Evolutionary conservation across 2,329 filamentous ascomycete species (phyloP).

Genomic region (Penicillium fuscoglaucum): DNA sequence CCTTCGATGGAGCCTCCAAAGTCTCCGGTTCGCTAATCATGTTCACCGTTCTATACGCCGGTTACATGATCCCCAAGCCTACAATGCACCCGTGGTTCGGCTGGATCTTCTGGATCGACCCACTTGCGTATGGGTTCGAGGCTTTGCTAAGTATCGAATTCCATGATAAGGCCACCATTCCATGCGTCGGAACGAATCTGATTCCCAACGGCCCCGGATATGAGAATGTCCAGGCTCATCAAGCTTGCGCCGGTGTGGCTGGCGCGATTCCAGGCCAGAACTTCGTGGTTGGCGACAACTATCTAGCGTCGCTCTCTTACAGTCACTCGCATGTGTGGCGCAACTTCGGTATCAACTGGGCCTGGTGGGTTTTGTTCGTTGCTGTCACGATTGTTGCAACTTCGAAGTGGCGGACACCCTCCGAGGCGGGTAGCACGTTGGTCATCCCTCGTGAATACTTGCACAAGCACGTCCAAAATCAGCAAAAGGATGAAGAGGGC

Average conservation of each 20-base stretch:
- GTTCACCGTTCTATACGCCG: constrained; percentile 42
- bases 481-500: constrained; percentile 53
- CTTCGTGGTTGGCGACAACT: constrained; percentile 58
- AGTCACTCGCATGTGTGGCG: constrained; percentile 56
- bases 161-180: constrained; percentile 33
- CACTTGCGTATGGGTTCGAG: constrained; percentile 42
- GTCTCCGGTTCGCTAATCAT: constrained; percentile 43
- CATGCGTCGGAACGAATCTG: constrained; percentile 39
- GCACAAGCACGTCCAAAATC: constrained; percentile 36
- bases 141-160: constrained; percentile 42
- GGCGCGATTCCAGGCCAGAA: constrained; percentile 55
- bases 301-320: constrained; percentile 58
- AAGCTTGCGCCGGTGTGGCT: constrained; percentile 53
- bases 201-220: constrained; percentile 39
- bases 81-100: constrained; percentile 56
- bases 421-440: constrained; percentile 55
- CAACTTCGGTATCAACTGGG: constrained; percentile 64
- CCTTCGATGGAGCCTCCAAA: constrained; percentile 62
- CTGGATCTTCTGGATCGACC: constrained; percentile 47
- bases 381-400: constrained; percentile 60
- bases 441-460: constrained; percentile 63
- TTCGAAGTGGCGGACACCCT: constrained; percentile 55
- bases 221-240: constrained; percentile 17
- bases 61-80: constrained; percentile 49
- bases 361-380: constrained; percentile 62